Evolutionary conservation across 2,329 filamentous ascomycete genomes (phyloP).

Genomic region (Neurospora sp.): DNA sequence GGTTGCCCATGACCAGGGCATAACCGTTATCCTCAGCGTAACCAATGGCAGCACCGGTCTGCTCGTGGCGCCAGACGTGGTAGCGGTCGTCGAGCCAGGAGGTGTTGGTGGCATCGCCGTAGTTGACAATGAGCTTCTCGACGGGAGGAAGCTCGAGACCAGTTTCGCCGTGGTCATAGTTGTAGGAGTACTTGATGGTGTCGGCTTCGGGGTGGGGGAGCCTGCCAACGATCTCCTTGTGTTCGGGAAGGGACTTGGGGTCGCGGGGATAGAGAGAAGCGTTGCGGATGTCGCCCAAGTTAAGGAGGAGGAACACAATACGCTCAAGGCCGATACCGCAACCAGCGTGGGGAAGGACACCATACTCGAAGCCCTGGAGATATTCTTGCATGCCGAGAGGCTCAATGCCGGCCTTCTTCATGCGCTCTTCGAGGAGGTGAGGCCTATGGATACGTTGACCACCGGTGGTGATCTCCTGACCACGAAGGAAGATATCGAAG

Average conservation of each 20-base stretch:
- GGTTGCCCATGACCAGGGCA: slow-evolving; percentile 71
- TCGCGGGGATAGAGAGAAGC: slow-evolving; percentile 82
- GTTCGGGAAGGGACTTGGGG: slow-evolving; percentile 69
- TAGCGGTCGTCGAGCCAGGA: slow-evolving; percentile 89
- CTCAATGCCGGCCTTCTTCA: slow-evolving; percentile 65
- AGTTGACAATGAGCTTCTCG: slow-evolving; percentile 87
- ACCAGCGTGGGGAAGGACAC: slow-evolving; percentile 79
- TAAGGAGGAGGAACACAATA: slow-evolving; percentile 74
- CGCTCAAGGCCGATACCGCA: slow-evolving; percentile 86
- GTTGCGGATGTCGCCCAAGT: slow-evolving; percentile 80
- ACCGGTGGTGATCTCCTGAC: slow-evolving; percentile 85
- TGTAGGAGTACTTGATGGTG: slow-evolving; percentile 55
- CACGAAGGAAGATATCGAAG: slow-evolving; percentile 89
- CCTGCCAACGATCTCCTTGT: slow-evolving; percentile 37
- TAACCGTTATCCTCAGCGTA: slow-evolving; percentile 58
- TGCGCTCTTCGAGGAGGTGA: slow-evolving; percentile 61
- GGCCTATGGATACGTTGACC: slow-evolving; percentile 88
- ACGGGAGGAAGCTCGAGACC: slow-evolving; percentile 57
- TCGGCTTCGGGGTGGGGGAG: slow-evolving; percentile 84
- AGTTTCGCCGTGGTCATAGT: slow-evolving; percentile 20
- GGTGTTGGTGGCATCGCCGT: slow-evolving; percentile 87
- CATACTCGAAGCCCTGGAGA: slow-evolving; percentile 77
- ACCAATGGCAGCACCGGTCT: slow-evolving; percentile 73
- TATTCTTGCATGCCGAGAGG: slow-evolving; percentile 86
- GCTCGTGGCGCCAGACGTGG: slow-evolving; percentile 71